Conservation (phyloP, 1,284 basidiomycete genomes). For the Waitea zeae region DNA sequence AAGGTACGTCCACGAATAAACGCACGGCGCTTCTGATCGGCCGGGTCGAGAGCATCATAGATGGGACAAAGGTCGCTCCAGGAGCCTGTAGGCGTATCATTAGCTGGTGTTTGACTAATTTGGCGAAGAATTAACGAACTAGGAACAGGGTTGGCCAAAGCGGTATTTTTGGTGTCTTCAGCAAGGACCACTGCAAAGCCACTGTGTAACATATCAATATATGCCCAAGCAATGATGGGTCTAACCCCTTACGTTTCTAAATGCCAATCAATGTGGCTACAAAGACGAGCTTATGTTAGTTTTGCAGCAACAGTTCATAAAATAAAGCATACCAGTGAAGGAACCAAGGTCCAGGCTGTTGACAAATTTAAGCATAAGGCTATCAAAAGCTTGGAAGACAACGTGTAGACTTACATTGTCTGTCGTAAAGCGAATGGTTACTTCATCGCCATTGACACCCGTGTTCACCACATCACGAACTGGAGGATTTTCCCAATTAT, state of each 20-base stretch:
- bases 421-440: slow-evolving; percentile 23
- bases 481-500: slow-evolving; percentile 12
- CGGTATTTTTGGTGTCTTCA: neutral
- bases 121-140: too few relatives aligned
- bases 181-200: slow-evolving; percentile 2
- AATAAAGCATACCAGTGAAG: slow-evolving; percentile 17
- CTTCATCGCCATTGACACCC: slow-evolving; percentile 13
- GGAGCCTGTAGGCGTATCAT: neutral
- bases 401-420: neutral
- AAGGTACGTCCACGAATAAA: too few relatives aligned
- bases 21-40: too few relatives aligned
- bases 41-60: neutral
- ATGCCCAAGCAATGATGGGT: neutral
- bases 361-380: too few relatives aligned
- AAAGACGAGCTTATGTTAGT: neutral
- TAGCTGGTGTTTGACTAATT: too few relatives aligned
- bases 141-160: neutral
- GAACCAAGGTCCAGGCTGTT: slow-evolving; percentile 31
- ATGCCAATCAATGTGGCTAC: slow-evolving; percentile 4
- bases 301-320: neutral
- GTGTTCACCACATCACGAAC: slow-evolving; percentile 13
- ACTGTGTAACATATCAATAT: too few relatives aligned
- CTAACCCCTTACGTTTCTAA: slow-evolving; percentile 1
- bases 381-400: too few relatives aligned
- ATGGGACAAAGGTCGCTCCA: neutral